Percentiles rank a stretch among this genome's conserved stretches.
Conservation (phyloP, 805 yeast genomes). For the Lachancea waltii region DNA sequence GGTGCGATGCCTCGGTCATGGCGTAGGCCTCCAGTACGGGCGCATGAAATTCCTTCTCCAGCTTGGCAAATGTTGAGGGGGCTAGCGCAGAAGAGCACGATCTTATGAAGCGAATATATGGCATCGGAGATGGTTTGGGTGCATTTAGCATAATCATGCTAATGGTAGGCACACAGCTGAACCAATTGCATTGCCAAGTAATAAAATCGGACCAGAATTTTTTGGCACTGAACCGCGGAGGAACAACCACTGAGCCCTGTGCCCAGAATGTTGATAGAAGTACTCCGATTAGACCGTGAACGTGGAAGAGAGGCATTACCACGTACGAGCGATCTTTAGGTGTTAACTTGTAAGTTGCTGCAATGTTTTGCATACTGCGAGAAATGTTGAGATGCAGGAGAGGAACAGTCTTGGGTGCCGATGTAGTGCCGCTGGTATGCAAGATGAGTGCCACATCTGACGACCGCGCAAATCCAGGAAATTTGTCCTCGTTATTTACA, state of each 20-base stretch:
- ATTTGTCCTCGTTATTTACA: constrained; percentile 23
- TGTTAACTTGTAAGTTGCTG: constrained; percentile 48
- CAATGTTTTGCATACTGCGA: constrained; percentile 52
- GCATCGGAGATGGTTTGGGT: constrained; percentile 43
- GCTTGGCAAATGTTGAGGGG: constrained; percentile 51
- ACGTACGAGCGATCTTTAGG: constrained; percentile 48
- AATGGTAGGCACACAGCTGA: constrained; percentile 72
- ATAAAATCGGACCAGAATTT: constrained; percentile 55
- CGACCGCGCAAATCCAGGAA: constrained; percentile 41
- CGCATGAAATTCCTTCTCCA: constrained; percentile 52
- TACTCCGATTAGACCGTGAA: constrained; percentile 67
- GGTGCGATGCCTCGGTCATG: constrained; percentile 79
- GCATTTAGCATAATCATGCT: constrained; percentile 57
- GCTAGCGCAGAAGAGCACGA: constrained; percentile 70
- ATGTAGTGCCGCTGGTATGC: constrained; percentile 74
- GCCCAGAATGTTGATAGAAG: constrained; percentile 53
- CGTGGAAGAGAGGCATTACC: constrained; percentile 76
- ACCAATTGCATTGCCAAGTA: constrained; percentile 53
- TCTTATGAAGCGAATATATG: constrained; percentile 57
- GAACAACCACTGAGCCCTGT: constrained; percentile 57
- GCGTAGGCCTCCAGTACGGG: constrained; percentile 76
- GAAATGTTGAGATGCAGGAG: constrained; percentile 58
- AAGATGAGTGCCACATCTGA: constrained; percentile 56
- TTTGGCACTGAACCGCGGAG: constrained; percentile 55
- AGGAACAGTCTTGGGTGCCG: constrained; percentile 71